Percentiles rank a stretch among this genome's conserved stretches.
Evolutionary conservation across 1,139 yeast species (phyloP).

Genomic region (Torulaspora pretoriensis): DNA sequence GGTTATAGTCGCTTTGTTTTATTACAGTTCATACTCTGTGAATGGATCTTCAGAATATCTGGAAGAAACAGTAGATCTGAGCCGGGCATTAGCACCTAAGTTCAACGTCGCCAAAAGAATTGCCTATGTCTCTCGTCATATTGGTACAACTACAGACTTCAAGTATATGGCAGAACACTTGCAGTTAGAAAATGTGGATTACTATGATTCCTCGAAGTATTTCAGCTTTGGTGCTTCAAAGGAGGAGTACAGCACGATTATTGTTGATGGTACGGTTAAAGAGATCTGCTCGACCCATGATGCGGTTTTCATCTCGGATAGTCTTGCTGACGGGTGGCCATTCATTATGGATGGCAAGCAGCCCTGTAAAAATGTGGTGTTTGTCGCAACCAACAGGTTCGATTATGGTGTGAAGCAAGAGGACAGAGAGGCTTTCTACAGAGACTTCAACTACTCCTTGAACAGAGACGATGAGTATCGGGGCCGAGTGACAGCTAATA

Average conservation of each 20-base stretch:
- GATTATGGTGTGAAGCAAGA: conserved; percentile 5
- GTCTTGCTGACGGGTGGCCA: conserved; percentile 14
- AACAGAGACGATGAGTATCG: conserved; percentile 13
- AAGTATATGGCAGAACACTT: conserved; percentile 10
- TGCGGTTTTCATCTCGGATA: conserved; percentile 11
- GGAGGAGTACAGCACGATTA: background rate
- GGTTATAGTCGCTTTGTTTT: background rate
- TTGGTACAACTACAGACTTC: conserved; percentile 12
- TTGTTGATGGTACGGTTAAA: conserved; percentile 2
- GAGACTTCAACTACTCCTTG: conserved; percentile 10
- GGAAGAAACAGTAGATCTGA: background rate
- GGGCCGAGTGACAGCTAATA: conserved; percentile 7
- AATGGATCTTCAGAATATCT: background rate
- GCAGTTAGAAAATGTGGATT: conserved; percentile 11
- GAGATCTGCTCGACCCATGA: conserved; percentile 10
- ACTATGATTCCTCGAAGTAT: conserved; percentile 2
- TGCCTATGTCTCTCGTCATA: conserved; percentile 13
- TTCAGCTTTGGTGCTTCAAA: background rate
- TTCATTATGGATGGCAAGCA: conserved; percentile 11
- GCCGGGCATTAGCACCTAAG: background rate
- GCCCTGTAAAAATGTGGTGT: conserved; percentile 10
- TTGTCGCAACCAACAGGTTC: conserved; percentile 11
- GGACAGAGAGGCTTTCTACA: conserved; percentile 2
- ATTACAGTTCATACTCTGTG: background rate
- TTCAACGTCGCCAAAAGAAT: conserved; percentile 6